Evolutionary conservation across 495 filamentous ascomycete species (phyloP), one percentile per base, ranked within the genome.

Genomic region (Aspergillus mulundensis): DNA sequence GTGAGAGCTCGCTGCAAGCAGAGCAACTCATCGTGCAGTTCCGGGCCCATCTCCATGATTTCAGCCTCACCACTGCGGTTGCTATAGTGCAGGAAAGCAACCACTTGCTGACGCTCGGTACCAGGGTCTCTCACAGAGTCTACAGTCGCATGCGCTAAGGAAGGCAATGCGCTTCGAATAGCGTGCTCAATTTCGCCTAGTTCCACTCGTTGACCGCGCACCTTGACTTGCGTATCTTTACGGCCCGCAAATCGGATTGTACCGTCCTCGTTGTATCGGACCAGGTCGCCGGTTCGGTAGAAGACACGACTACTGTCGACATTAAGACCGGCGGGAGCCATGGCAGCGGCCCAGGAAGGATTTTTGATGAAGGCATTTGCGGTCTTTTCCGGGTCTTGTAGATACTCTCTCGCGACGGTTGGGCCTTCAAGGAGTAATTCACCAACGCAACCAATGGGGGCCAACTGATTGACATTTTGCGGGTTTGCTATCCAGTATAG

Each of bases 381-480:
- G 50, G n/a, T 59, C 11, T 43, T 38, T n/a, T 45, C 42, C 16
- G 61, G 51, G 14, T 55, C 40, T 6, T 58, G 49, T 1, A 68
- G 45, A 49, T 69, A 71, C 0, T 57, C 60, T 18, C 58, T 48
- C 0, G 40, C 50, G 0, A 67, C 36, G 14, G 30, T 16, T 0
- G 75, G 73, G 0, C 80, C 80, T 36, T 71, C 70, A 14, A 82
- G 62, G 1, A 72, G 53, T n/a, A 82, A 50, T 54, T 82, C 80
- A 1, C 78, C 79, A 2, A 74, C 64, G 2, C 62, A 62, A 5
- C 77, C 78, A 19, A 74, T 58, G 5, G 74, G 73, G 19, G 69
- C 44, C 7, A 79, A 54, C 3, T 12, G 43, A 43, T 24, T 7
- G 40, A 28, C 20, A 8, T 55, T 24, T 3, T 21, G 18, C 12